Evolutionary conservation across 306 rosid species (phyloP).

Genomic region (Lathyrus aphaca): DNA sequence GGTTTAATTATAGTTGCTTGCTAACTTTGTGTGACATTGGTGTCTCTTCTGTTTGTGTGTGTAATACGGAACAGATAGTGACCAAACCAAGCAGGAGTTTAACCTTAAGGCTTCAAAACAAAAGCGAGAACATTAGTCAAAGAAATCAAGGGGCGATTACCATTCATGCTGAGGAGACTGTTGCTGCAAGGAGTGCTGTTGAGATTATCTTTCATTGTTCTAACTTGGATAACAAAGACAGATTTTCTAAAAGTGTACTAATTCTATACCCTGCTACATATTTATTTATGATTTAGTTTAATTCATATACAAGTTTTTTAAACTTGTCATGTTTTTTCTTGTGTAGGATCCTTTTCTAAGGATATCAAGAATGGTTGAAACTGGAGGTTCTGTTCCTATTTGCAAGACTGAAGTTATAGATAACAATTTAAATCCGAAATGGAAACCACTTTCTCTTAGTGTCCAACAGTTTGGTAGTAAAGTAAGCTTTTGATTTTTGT

Average conservation of each 20-base stretch:
- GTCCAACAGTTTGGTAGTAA: conserved; percentile 77
- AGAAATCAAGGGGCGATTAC: conserved; percentile 52
- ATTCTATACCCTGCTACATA: conserved; percentile 9
- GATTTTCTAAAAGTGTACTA: conserved; percentile 80
- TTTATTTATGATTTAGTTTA: no score
- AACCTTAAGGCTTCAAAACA: conserved; percentile 52
- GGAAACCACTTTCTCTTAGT: conserved; percentile 70
- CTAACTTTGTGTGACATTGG: conserved; percentile 1
- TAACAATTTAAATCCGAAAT: conserved; percentile 74
- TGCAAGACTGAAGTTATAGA: conserved; percentile 87
- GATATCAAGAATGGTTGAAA: conserved; percentile 75
- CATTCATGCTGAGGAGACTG: conserved; percentile 65
- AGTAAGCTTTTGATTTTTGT: conserved; percentile 50
- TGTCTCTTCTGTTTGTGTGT: neutral
- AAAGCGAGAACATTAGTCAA: conserved; percentile 40
- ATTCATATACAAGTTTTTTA: neutral
- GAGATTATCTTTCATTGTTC: conserved; percentile 74
- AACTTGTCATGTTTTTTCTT: conserved; percentile 28
- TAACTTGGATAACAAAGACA: conserved; percentile 74
- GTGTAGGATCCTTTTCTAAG: conserved; percentile 82
- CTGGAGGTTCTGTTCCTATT: conserved; percentile 76
- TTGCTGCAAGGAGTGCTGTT: conserved; percentile 64
- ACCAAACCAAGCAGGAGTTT: conserved; percentile 62
- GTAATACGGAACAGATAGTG: conserved; percentile 56
- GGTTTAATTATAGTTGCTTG: neutral